Base-by-base conservation (phyloP, 345 rosid genomes). In the Isatis tinctoria region DNA sequence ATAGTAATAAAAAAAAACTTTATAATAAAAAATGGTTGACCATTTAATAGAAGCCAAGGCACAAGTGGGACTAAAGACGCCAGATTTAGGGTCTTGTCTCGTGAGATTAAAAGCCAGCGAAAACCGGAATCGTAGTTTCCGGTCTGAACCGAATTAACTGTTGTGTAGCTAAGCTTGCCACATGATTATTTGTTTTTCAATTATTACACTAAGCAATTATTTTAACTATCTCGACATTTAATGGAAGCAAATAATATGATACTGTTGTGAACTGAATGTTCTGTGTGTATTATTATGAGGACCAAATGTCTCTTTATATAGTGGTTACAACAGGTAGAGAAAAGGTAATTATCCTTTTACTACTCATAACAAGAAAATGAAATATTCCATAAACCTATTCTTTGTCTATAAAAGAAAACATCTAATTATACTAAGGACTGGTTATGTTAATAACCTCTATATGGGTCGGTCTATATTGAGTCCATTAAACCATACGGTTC, bases 61-160 rank as follows among this genome's bases (percentile, higher is more conserved):
- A 74, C 67, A 66, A 76, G 66, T 76, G 60, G 64, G 75, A 54
- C 65, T 63, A 44, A 69, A 69, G 41, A 61, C 40, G 58, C 70
- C 49, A 69, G 51, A 69, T 69, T 69, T 69, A 41, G 75, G 70
- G 74, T 69, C 79, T 69, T 63, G 75, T 76, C 79, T 70, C 64
- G 66, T 63, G 66, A 44, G 41, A 47, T 67, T 60, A 68, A 75
- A 66, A 59, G 61, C 54, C 62, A 67, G 24, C 45, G 4, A 43
- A 58, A 69, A 76, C 75, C 75, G 72, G 66, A 69, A 8, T 76
- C 65, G 13, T 30, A 9, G 59, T 45, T 52, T 36, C 74, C 75
- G 70, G 71, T 64, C 36, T 47, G 75, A 76, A 70, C 80, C 54
- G 80, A 56, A 70, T 47, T 76, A 76, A 69, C 60, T 70, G 79